Evolutionary conservation across 495 filamentous ascomycete genomes (phyloP).

Genomic region (Aspergillus sclerotiicarbonarius): DNA sequence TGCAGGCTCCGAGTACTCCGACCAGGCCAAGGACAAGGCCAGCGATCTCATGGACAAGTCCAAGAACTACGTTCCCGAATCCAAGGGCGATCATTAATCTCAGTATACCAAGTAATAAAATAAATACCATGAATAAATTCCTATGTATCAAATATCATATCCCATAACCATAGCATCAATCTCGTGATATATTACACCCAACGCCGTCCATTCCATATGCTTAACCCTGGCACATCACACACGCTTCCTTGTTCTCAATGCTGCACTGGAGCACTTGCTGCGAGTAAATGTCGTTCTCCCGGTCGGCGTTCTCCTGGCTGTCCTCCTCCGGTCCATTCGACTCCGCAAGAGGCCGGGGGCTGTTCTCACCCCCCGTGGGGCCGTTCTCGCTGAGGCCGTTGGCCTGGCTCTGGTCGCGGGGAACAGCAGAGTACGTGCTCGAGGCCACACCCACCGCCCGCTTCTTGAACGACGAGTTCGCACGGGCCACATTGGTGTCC

Average conservation of each 20-base stretch:
- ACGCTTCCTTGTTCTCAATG: slow-evolving; percentile 88
- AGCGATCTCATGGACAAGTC: not conserved
- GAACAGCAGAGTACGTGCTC: slow-evolving; percentile 56
- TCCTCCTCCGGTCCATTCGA: slow-evolving; percentile 42
- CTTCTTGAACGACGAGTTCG: slow-evolving; percentile 62
- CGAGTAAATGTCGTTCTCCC: slow-evolving; percentile 89
- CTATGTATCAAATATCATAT: slow-evolving; percentile 1
- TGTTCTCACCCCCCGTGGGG: slow-evolving; percentile 53
- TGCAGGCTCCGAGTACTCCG: not conserved
- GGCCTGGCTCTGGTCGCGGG: slow-evolving; percentile 48
- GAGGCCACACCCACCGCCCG: slow-evolving; percentile 49
- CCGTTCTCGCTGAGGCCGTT: slow-evolving; percentile 38
- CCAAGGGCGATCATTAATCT: not conserved
- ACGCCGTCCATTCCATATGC: slow-evolving; percentile 21
- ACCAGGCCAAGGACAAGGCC: not conserved
- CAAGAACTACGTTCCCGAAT: not conserved
- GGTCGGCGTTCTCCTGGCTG: slow-evolving; percentile 62
- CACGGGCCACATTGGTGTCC: slow-evolving; percentile 76
- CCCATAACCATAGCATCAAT: slow-evolving; percentile 28
- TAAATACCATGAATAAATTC: slow-evolving; percentile 1
- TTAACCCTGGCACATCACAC: slow-evolving; percentile 86
- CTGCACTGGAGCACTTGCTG: slow-evolving; percentile 88
- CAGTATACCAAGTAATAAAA: too few relatives aligned
- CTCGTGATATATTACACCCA: slow-evolving; percentile 44
- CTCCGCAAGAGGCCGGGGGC: slow-evolving; percentile 62